Base-by-base conservation (phyloP, 179 eudicot genomes). In the Camellia oleifera region DNA sequence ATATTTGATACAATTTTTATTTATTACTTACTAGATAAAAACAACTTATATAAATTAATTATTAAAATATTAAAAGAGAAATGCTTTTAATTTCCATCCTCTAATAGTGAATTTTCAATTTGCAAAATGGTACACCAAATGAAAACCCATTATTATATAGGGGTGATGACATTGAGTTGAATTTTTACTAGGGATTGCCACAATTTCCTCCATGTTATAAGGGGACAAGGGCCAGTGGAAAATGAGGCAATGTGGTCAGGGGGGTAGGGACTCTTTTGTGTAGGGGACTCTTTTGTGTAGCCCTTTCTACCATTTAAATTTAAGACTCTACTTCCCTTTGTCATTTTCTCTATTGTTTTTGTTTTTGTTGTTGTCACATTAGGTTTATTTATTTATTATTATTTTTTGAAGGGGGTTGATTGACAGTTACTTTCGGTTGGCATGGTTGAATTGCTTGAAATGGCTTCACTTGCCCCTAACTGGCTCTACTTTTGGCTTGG, bases 161-260 rank as follows among this genome's bases (percentile, higher is more conserved):
- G 40, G 2, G 40, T 32, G 40, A 32, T 32, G 40, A 32, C 40
- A 32, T 32, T 32, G 40, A 32, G 40, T 32, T 32, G 40, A 32
- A 32, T 32, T 32, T 32, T 32, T 32, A 32, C 40, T 32, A 32
- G 40, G 40, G 40, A 32, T 32, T 79, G 88, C 88, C 93, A 84
- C 84, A 89, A 91, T 83, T 90, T 85, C 75, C 84, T 91, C 90
- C 95, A 91, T 88, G 95, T 90, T 91, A 79, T 80, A 86, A 82
- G 95, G 92, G 90, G 85, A 90, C 71, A 32, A 32, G 77, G 85
- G 84, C 85, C 81, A 88, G 85, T 89, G 89, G 86, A 81, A 88
- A 74, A 85, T 85, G 84, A 81, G 88, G 87, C 88, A 85, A 78
- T 70, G 79, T 79, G 84, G 88, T 79, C 68, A 80, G 60, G 77